These are phyloP conservation scores for Malus asiatica DNA, from an alignment of 306 rosid genomes.

Conservation along the genomic window DNA sequence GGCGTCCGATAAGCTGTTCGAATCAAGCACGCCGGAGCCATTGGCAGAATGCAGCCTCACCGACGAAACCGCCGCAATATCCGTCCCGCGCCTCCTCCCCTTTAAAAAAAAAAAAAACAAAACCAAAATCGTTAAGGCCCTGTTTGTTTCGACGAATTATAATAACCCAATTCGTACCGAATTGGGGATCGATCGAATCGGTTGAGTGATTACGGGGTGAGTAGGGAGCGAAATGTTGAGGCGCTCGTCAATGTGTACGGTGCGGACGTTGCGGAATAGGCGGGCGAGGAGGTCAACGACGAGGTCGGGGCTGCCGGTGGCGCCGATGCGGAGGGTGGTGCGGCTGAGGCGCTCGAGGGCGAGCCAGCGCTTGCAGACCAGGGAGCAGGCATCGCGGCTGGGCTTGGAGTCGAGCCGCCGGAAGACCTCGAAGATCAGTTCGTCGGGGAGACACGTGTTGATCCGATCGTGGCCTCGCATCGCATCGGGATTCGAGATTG, in stretches of 20 bases:
- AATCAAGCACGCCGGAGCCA: conserved; percentile 36
- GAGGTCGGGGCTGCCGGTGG: conserved; percentile 68
- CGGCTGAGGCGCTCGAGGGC: conserved; percentile 75
- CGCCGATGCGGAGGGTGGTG: conserved; percentile 63
- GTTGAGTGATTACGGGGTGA: conserved; percentile 31
- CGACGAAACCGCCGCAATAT: conserved; percentile 14
- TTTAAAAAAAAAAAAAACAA: conserved; percentile 3
- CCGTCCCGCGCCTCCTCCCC: conserved; percentile 44
- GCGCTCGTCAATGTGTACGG: conserved; percentile 72
- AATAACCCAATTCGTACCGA: neutral
- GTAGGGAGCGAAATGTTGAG: conserved; percentile 48
- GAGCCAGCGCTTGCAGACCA: conserved; percentile 88
- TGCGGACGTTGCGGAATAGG: conserved; percentile 58
- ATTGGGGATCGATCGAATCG: neutral
- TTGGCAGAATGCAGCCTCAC: conserved; percentile 22
- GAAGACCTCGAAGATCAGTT: conserved; percentile 70
- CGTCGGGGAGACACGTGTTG: conserved; percentile 72
- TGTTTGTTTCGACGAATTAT: neutral
- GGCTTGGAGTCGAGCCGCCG: conserved; percentile 51
- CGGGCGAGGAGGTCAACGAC: conserved; percentile 47
- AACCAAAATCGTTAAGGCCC: neutral
- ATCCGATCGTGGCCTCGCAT: conserved; percentile 70
- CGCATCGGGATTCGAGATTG: neutral
- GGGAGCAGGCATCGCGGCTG: conserved; percentile 74
- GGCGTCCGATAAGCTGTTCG: conserved; percentile 57